phyloP scores from a whole-genome alignment of 345 rosid species.

The Kernera saxatilis region DNA sequence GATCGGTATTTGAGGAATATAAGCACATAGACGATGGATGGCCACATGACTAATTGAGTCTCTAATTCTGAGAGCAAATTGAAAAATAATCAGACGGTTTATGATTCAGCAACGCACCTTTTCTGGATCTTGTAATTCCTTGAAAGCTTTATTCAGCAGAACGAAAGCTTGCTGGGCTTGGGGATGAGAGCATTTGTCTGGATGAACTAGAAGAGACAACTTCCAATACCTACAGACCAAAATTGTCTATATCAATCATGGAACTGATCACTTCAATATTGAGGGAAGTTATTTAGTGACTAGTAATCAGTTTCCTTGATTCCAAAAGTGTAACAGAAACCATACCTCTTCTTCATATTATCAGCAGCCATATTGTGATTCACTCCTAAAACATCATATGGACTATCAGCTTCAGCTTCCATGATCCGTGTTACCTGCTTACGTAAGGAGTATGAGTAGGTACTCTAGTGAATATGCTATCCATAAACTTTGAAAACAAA shows the following conservation, averaged over 20 bases:
- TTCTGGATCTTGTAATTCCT: constrained; percentile 90
- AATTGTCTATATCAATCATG: background rate
- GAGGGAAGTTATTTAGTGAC: background rate
- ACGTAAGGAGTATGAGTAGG: constrained; percentile 3
- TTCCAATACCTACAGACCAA: constrained; percentile 72
- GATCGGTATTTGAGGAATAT: no score
- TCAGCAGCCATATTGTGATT: constrained; percentile 64
- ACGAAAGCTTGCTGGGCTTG: constrained; percentile 89
- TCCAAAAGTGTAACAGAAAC: constrained; percentile 10
- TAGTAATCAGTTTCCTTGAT: background rate
- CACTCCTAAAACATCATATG: constrained; percentile 75
- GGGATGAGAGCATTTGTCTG: constrained; percentile 96
- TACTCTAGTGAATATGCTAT: background rate
- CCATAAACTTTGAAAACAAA: background rate
- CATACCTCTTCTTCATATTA: constrained; percentile 80
- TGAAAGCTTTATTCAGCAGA: constrained; percentile 78
- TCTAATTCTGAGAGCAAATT: background rate
- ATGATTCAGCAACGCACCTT: constrained; percentile 44
- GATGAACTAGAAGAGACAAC: constrained; percentile 90
- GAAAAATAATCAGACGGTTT: background rate
- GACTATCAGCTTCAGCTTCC: constrained; percentile 65
- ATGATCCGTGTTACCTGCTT: constrained; percentile 78
- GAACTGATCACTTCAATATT: background rate
- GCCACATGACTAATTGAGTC: background rate
- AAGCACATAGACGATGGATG: no score